Evolutionary conservation across 2,329 filamentous ascomycete species (phyloP).

Genomic region (Clonostachys chloroleuca): DNA sequence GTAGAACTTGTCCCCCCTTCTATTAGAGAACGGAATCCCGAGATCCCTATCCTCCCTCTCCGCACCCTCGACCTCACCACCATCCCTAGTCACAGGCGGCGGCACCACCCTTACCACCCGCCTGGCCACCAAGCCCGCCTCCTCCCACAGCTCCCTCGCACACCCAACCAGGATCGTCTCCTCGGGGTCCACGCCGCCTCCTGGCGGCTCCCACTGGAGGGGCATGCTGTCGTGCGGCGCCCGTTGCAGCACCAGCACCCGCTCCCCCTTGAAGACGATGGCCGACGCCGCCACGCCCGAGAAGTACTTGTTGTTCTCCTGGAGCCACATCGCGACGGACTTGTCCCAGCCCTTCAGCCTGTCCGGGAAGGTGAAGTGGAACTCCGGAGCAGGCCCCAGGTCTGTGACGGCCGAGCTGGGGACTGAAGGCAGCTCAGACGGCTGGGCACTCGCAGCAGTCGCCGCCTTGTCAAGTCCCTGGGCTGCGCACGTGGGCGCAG

Average conservation of each 20-base stretch:
- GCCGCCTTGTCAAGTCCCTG: no score
- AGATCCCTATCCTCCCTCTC: slow-evolving; percentile 8
- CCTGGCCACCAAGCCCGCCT: slow-evolving; percentile 30
- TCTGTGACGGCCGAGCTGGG: no score
- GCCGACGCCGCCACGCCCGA: slow-evolving; percentile 23
- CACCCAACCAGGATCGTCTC: slow-evolving; percentile 37
- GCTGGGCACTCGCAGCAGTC: no score
- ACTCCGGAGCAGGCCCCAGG: no score
- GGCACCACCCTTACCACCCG: slow-evolving; percentile 17
- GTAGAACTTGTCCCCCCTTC: slow-evolving; percentile 19
- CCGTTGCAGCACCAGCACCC: slow-evolving; percentile 41
- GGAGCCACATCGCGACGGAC: neutral
- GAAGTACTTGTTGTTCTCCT: slow-evolving; percentile 2
- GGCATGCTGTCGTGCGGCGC: slow-evolving; percentile 37
- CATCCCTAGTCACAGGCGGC: slow-evolving; percentile 9
- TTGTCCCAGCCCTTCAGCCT: neutral
- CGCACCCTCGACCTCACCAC: slow-evolving; percentile 4
- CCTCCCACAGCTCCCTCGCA: slow-evolving; percentile 44
- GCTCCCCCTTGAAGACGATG: slow-evolving; percentile 24
- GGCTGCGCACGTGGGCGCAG: no score
- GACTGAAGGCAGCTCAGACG: no score
- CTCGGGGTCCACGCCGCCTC: slow-evolving; percentile 36
- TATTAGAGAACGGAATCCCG: slow-evolving; percentile 23
- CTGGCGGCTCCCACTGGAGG: slow-evolving; percentile 41
- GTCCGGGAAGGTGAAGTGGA: neutral